Percentiles rank a stretch among this genome's conserved stretches.
Evolutionary conservation across 345 rosid genomes (phyloP).

Genomic region (Eucalyptus rudis): DNA sequence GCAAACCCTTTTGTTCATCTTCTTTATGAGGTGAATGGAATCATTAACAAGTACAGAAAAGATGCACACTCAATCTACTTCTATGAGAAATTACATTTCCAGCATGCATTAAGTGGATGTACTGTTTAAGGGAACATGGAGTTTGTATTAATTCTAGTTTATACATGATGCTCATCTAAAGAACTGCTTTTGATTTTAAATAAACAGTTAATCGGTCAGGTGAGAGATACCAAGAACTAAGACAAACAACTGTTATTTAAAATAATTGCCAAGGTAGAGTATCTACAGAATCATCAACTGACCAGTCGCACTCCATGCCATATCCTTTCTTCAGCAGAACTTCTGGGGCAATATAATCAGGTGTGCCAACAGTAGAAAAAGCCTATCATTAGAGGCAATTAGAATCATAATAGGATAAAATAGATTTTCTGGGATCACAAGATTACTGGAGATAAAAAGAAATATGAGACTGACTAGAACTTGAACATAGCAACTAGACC

Average conservation of each 20-base stretch:
- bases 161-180: background rate
- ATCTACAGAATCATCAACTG: background rate
- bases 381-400: constrained; percentile 38
- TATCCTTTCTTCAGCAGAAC: constrained; percentile 91
- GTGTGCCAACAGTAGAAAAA: constrained; percentile 88
- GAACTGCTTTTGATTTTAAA: background rate
- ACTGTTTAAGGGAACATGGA: background rate
- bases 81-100: background rate
- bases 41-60: background rate
- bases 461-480: background rate
- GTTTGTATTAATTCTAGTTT: background rate
- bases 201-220: background rate
- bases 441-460: background rate
- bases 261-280: background rate
- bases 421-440: background rate
- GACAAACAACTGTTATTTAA: background rate
- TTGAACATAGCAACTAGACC: background rate
- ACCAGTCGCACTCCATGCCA: constrained; percentile 94
- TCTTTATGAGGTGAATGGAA: background rate
- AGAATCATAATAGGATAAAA: background rate
- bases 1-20: background rate
- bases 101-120: background rate
- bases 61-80: background rate
- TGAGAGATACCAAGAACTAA: background rate
- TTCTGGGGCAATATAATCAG: constrained; percentile 98